These are phyloP conservation scores for Haplosporangium sp. DNA, from an alignment of 371 early-diverging fungal species.

Conservation along the genomic window DNA sequence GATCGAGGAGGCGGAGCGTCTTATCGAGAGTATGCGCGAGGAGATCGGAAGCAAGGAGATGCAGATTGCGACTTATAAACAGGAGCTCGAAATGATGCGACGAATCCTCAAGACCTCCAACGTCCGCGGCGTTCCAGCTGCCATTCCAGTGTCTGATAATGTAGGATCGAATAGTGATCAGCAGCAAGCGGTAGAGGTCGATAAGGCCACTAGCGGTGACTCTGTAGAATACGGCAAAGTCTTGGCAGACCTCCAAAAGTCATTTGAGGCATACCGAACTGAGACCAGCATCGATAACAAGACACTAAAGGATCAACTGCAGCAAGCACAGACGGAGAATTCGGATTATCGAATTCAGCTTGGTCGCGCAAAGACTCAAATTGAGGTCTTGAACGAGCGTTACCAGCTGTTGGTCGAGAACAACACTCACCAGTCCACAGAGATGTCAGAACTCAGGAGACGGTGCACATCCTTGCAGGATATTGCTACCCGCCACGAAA, in stretches of 20 bases:
- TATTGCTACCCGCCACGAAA: conserved; percentile 43
- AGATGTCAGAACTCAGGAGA: conserved; percentile 58
- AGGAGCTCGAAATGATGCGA: conserved; percentile 63
- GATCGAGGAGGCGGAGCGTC: conserved; percentile 60
- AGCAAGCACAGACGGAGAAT: conserved; percentile 54
- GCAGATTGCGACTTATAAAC: conserved; percentile 57
- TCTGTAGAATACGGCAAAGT: conserved; percentile 33
- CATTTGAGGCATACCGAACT: conserved; percentile 66
- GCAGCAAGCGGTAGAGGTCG: not conserved
- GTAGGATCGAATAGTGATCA: not conserved
- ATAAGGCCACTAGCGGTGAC: not conserved
- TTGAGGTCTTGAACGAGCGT: conserved; percentile 62
- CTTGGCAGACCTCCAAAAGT: conserved; percentile 57
- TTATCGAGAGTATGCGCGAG: conserved; percentile 59
- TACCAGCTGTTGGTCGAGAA: conserved; percentile 61
- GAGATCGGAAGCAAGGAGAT: conserved; percentile 57
- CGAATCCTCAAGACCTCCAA: conserved; percentile 46
- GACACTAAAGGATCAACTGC: conserved; percentile 60
- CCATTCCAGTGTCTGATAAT: not conserved
- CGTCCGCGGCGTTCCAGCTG: conserved; percentile 15
- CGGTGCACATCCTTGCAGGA: conserved; percentile 48
- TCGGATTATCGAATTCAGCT: conserved; percentile 60
- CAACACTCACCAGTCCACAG: conserved; percentile 56
- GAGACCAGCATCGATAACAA: conserved; percentile 63
- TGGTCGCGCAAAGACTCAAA: conserved; percentile 63